Evolutionary conservation across 2,329 filamentous ascomycete genomes (phyloP).

Genomic region (Phaeosphaeria sp.): DNA sequence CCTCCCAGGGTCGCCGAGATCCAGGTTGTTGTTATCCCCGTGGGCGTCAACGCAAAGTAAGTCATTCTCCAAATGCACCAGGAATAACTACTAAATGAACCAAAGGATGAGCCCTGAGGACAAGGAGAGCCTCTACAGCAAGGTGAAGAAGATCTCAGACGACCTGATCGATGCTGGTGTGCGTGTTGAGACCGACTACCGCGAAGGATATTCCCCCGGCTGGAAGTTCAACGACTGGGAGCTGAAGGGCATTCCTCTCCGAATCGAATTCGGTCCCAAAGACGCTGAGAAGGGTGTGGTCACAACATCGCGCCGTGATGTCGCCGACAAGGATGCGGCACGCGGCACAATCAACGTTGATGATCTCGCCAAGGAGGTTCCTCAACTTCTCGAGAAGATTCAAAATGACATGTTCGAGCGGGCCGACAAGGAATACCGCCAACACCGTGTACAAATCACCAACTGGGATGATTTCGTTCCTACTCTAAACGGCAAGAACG

Average conservation of each 20-base stretch:
- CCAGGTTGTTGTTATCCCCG: conserved; percentile 87
- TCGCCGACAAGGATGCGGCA: conserved; percentile 70
- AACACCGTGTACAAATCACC: conserved; percentile 80
- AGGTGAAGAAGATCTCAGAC: conserved; percentile 73
- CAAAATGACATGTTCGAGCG: conserved; percentile 80
- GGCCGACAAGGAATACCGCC: conserved; percentile 78
- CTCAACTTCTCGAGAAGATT: conserved; percentile 85
- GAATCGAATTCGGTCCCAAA: conserved; percentile 94
- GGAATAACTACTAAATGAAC: conserved; percentile 7
- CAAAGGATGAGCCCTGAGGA: conserved; percentile 68
- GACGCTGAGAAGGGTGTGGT: conserved; percentile 87
- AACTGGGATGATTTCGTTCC: conserved; percentile 93
- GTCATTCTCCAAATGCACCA: conserved; percentile 30
- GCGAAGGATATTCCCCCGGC: conserved; percentile 88
- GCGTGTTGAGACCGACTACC: conserved; percentile 79
- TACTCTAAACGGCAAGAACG: conserved; percentile 87
- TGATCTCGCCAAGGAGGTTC: conserved; percentile 75
- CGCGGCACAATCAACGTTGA: conserved; percentile 72
- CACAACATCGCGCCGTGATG: conserved; percentile 85
- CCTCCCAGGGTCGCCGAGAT: conserved; percentile 88
- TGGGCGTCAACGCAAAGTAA: conserved; percentile 90
- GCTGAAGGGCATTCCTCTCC: conserved; percentile 90
- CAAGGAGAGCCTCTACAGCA: conserved; percentile 74
- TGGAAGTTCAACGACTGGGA: conserved; percentile 99
- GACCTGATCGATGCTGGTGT: conserved; percentile 76